Evolutionary conservation across 2,329 filamentous ascomycete species (phyloP).

Genomic region (Scedosporium apiospermum): DNA sequence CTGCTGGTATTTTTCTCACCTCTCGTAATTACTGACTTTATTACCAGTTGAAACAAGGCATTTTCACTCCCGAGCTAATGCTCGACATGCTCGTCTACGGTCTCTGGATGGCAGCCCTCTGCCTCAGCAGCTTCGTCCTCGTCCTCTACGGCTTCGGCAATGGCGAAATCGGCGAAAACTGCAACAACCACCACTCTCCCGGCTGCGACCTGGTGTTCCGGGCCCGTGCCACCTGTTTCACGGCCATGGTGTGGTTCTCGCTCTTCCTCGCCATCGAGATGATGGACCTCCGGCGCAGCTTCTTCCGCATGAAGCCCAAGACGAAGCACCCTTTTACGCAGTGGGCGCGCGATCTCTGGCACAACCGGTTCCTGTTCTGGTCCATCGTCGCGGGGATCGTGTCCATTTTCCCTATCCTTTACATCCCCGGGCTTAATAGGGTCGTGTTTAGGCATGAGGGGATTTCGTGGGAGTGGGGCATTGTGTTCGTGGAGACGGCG

Average conservation of each 20-base stretch:
- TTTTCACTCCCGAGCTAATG: conserved; percentile 56
- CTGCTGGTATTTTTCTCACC: neutral
- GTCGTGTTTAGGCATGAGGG: conserved; percentile 56
- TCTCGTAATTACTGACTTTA: neutral
- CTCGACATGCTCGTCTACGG: conserved; percentile 56
- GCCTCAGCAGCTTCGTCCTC: conserved; percentile 48
- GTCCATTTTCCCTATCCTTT: conserved; percentile 50
- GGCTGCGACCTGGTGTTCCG: conserved; percentile 50
- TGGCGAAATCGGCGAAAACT: conserved; percentile 47
- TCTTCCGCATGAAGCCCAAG: conserved; percentile 48
- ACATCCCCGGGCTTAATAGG: conserved; percentile 59
- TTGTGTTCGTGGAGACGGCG: conserved; percentile 51
- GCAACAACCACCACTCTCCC: conserved; percentile 42
- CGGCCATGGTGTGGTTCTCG: conserved; percentile 58
- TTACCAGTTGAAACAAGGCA: conserved; percentile 33
- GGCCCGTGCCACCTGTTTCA: conserved; percentile 57
- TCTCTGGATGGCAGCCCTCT: conserved; percentile 52
- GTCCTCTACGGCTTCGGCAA: conserved; percentile 46
- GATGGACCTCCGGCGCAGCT: conserved; percentile 53
- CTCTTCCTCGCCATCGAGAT: conserved; percentile 63
- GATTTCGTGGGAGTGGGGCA: conserved; percentile 61
- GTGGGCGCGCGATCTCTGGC: conserved; percentile 47
- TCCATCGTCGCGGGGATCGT: conserved; percentile 42
- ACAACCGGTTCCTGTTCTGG: conserved; percentile 43
- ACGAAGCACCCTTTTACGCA: conserved; percentile 40